phyloP scores from a whole-genome alignment of 306 rosid genomes.

The Begonia masoniana region DNA sequence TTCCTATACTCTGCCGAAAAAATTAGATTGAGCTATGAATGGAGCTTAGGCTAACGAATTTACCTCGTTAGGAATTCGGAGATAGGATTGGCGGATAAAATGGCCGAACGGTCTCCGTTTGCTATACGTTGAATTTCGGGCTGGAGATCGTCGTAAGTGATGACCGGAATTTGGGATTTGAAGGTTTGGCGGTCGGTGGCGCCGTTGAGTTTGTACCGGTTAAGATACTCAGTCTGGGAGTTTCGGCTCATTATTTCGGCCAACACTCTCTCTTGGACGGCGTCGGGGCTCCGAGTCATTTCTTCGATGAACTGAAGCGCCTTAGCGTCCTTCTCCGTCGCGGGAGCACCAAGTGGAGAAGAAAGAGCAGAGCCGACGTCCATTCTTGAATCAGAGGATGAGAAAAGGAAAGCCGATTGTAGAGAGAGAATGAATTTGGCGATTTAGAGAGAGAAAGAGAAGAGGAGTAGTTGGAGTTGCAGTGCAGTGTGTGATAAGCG shows the following conservation, averaged over 20 bases:
- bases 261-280: conserved; percentile 25
- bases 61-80: conserved; percentile 9
- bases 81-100: conserved; percentile 30
- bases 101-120: conserved; percentile 9
- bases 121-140: conserved; percentile 27
- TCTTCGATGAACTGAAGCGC: conserved; percentile 29
- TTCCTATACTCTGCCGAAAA: too few relatives aligned
- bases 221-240: conserved; percentile 28
- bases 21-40: too few relatives aligned
- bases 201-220: conserved; percentile 22
- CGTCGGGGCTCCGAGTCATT: conserved; percentile 23
- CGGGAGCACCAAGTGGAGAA: too few relatives aligned
- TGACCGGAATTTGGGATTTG: conserved; percentile 19
- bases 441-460: too few relatives aligned
- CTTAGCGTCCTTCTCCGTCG: conserved; percentile 20
- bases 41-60: too few relatives aligned
- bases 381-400: background rate
- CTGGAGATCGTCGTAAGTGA: conserved; percentile 32
- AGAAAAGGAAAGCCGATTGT: background rate
- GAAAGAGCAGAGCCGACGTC: too few relatives aligned
- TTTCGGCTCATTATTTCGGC: conserved; percentile 21
- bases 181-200: conserved; percentile 23
- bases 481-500: too few relatives aligned
- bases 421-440: too few relatives aligned
- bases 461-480: too few relatives aligned